Conservation (phyloP, 2,329 filamentous ascomycete genomes). For the Cladorrhinum sp. region DNA sequence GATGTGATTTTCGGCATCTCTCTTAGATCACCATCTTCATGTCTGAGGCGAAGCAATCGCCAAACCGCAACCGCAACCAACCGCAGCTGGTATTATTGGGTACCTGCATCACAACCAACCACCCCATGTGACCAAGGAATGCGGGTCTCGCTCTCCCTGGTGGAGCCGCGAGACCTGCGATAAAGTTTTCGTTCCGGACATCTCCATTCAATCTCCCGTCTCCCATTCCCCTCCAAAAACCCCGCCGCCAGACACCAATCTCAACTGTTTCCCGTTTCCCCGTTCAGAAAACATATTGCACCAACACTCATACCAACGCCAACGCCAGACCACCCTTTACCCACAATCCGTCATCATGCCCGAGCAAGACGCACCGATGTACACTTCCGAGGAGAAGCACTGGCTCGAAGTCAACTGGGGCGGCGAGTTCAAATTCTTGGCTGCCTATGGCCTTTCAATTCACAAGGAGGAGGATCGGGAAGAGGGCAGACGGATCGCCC, state of each 20-base stretch:
- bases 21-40: no score
- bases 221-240: background rate
- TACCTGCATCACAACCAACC: background rate
- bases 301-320: background rate
- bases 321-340: background rate
- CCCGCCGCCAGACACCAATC: background rate
- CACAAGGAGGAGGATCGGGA: constrained; percentile 12
- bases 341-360: background rate
- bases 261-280: background rate
- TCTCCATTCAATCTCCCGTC: background rate
- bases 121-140: background rate
- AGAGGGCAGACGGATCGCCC: constrained; percentile 5
- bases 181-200: background rate
- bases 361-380: background rate
- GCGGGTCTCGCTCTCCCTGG: background rate
- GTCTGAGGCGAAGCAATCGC: background rate
- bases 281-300: background rate
- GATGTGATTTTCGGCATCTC: constrained; percentile 18
- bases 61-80: background rate
- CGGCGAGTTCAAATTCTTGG: constrained; percentile 12
- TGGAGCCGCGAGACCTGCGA: background rate
- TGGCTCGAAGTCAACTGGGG: constrained; percentile 13
- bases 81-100: no score
- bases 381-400: constrained; percentile 9
- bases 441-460: constrained; percentile 7